phyloP scores from a whole-genome alignment of 495 filamentous ascomycete species.

The Podospora tetraspora region DNA sequence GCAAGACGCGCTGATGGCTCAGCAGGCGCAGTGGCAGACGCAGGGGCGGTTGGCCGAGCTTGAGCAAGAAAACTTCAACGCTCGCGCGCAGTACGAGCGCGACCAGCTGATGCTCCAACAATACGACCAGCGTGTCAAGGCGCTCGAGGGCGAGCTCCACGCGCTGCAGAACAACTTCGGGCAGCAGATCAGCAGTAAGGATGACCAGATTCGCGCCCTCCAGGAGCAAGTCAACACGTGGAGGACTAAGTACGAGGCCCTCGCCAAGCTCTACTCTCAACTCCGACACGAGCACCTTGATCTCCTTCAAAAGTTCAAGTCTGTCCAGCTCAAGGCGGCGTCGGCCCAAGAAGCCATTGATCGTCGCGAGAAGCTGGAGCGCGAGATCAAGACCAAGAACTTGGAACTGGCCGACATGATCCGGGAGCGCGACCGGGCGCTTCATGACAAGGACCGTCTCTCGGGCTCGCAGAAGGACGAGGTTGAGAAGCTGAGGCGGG shows the following conservation, averaged over 20 bases:
- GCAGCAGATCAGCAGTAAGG: slow-evolving; percentile 80
- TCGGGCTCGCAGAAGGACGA: slow-evolving; percentile 87
- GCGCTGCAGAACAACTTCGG: slow-evolving; percentile 77
- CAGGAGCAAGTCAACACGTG: slow-evolving; percentile 96
- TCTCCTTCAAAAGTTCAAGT: slow-evolving; percentile 89
- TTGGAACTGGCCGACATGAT: slow-evolving; percentile 98
- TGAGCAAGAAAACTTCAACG: slow-evolving; percentile 90
- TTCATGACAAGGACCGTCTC: slow-evolving; percentile 84
- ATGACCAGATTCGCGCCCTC: slow-evolving; percentile 86
- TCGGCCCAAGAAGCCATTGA: slow-evolving; percentile 98
- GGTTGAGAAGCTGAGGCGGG: slow-evolving; percentile 92
- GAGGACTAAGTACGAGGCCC: slow-evolving; percentile 91
- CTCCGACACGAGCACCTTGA: slow-evolving; percentile 93
- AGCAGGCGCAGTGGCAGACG: slow-evolving; percentile 86
- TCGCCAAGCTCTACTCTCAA: slow-evolving; percentile 96
- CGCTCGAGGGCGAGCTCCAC: slow-evolving; percentile 78
- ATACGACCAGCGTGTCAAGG: slow-evolving; percentile 90
- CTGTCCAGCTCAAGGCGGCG: slow-evolving; percentile 89
- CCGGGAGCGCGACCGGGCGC: slow-evolving; percentile 86
- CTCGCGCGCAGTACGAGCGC: slow-evolving; percentile 90
- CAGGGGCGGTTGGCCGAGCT: slow-evolving; percentile 90
- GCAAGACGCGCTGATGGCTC: slow-evolving; percentile 79
- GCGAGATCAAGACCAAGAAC: slow-evolving; percentile 98
- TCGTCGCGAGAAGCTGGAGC: slow-evolving; percentile 85
- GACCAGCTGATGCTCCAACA: slow-evolving; percentile 95